phyloP scores from a whole-genome alignment of 345 rosid genomes.

The Linum usitatissimum region DNA sequence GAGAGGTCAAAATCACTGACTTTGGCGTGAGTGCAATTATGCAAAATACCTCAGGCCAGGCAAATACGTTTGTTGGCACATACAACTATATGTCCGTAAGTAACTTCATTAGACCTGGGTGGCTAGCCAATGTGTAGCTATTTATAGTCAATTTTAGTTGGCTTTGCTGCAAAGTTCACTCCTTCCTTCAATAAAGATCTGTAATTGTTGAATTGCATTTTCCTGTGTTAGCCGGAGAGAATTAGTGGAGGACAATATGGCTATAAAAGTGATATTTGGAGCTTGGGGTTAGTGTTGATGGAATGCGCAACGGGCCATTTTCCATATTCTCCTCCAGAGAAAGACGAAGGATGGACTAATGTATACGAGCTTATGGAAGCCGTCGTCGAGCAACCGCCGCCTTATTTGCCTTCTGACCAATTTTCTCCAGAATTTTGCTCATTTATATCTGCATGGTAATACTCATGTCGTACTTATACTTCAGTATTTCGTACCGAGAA shows the following conservation, averaged over 20 bases:
- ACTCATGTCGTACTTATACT: neutral
- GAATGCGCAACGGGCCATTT: slow-evolving; percentile 81
- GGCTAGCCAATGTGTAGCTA: neutral
- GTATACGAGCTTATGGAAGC: slow-evolving; percentile 86
- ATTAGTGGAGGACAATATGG: slow-evolving; percentile 48
- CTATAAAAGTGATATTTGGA: slow-evolving; percentile 92
- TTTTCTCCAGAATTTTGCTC: slow-evolving; percentile 75
- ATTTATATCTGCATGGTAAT: slow-evolving; percentile 79
- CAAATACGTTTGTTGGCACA: slow-evolving; percentile 76
- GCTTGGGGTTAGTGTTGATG: slow-evolving; percentile 77
- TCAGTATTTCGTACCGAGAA: too few relatives aligned
- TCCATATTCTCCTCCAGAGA: slow-evolving; percentile 64
- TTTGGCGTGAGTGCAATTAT: slow-evolving; percentile 88
- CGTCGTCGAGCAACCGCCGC: slow-evolving; percentile 74
- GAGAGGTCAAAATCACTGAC: slow-evolving; percentile 91
- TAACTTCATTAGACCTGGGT: slow-evolving; percentile 13
- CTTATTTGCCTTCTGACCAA: slow-evolving; percentile 52
- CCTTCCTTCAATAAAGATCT: too few relatives aligned
- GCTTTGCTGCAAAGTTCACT: neutral
- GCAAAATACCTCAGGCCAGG: slow-evolving; percentile 69
- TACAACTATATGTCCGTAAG: slow-evolving; percentile 87
- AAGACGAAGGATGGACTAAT: slow-evolving; percentile 54
- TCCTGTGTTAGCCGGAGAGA: slow-evolving; percentile 70
- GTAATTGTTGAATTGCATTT: neutral
- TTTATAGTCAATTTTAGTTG: slow-evolving; percentile 2